A percentile compares a stretch with the other conserved stretches of the same genome.
These are phyloP conservation scores for Spergularia azorica DNA, from an alignment of 179 eudicot genomes.

Conservation along the genomic window DNA sequence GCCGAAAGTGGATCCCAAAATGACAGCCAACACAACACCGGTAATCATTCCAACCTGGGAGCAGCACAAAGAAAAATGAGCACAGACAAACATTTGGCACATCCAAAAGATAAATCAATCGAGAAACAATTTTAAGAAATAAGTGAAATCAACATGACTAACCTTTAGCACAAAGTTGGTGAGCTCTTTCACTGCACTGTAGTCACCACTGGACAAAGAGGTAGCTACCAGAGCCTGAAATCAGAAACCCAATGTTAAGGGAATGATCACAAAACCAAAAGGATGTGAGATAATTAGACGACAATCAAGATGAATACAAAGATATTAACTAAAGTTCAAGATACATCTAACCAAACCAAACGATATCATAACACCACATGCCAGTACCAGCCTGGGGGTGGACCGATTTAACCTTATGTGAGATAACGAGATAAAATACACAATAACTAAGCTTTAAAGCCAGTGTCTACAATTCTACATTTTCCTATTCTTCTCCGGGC, in stretches of 20 bases:
- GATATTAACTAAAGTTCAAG: no score
- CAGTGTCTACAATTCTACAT: no score
- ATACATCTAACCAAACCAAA: no score
- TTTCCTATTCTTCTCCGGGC: no score
- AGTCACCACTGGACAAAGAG: constrained; percentile 72
- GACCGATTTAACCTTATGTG: no score
- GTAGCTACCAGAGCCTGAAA: constrained; percentile 81
- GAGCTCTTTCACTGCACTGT: constrained; percentile 61
- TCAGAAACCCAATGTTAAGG: constrained; percentile 5
- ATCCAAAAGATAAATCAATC: neutral
- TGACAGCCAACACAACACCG: constrained; percentile 65
- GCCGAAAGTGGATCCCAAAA: constrained; percentile 68
- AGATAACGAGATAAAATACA: no score
- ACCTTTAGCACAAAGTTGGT: constrained; percentile 77
- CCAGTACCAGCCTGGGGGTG: no score
- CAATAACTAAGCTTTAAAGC: no score
- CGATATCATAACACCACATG: no score
- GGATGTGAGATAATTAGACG: neutral
- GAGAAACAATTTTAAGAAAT: neutral
- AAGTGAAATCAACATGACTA: neutral
- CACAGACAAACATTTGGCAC: neutral
- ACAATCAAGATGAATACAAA: no score
- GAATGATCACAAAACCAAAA: neutral
- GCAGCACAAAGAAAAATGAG: constrained; percentile 3
- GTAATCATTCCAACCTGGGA: constrained; percentile 67